phyloP scores from a whole-genome alignment of 176 grass and related monocot species.

The Ensete ventricosum region DNA sequence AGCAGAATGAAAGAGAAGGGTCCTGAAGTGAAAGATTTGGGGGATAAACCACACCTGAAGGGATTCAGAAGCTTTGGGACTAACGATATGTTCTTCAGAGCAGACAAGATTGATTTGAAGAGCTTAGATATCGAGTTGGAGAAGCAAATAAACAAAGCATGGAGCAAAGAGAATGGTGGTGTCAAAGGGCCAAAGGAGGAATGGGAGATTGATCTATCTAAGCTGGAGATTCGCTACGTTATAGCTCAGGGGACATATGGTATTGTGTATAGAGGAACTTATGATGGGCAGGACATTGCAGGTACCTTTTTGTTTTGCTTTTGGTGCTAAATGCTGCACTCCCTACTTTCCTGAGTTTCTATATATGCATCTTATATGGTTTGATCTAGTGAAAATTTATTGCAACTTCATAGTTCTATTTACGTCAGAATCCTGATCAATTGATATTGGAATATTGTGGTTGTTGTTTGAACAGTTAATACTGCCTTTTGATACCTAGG shows the following conservation, averaged over 20 bases:
- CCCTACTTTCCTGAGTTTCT: neutral
- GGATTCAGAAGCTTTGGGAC: slow-evolving; percentile 13
- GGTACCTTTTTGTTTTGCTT: slow-evolving; percentile 27
- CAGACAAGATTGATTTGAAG: slow-evolving; percentile 81
- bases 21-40: no score
- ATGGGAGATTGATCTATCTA: slow-evolving; percentile 71
- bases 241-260: slow-evolving; percentile 76
- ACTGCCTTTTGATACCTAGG: no score
- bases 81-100: slow-evolving; percentile 54
- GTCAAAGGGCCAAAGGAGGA: slow-evolving; percentile 51
- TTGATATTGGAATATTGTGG: neutral
- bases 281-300: slow-evolving; percentile 73
- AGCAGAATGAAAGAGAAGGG: slow-evolving; percentile 10
- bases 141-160: slow-evolving; percentile 32
- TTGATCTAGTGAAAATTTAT: no score
- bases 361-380: no score
- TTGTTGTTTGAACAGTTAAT: no score
- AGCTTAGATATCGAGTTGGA: slow-evolving; percentile 73
- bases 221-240: slow-evolving; percentile 64
- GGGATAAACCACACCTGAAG: no score
- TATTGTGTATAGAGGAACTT: slow-evolving; percentile 67
- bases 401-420: neutral
- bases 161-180: slow-evolving; percentile 39
- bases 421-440: neutral
- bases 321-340: neutral